Evolutionary conservation across 768 basidiomycete genomes (phyloP), one percentile per base, ranked within the genome.

Genomic region (Piloderma croceum): DNA sequence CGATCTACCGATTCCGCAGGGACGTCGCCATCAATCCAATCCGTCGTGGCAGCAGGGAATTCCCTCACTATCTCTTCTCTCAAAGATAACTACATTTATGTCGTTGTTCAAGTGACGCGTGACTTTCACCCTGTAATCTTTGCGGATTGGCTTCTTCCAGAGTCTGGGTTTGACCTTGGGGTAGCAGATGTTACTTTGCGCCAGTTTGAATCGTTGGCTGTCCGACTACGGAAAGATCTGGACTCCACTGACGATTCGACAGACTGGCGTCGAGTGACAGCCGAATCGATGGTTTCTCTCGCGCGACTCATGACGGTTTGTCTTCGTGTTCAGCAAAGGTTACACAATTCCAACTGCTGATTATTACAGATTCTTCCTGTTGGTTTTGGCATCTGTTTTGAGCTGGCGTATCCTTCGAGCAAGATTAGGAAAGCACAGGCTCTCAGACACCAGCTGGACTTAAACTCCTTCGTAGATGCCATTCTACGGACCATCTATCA

Each of bases 41-140:
- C 75, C 24, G 58, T 70, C 7, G 61, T 66, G 21, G 67, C 71
- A 40, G 61, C 63, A 27, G 61, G 67, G 34, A 78, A 79, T 48
- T 70, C 77, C 5, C 72, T 90, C 50, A 92, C 90, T 1, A 78
- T 93, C 24, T 90, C 90, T 3, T 98, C 96, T 4, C 71, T 98
- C 12, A 76, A 79, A 21, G 94, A 93, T n/a, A 81, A 77, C 51
- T 94, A 92, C 65, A 68, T 94, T 24, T 83, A 89, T 52, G 67
- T 86, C 35, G 76, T 85, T 24, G 79, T 98, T 7, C 96, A 99
- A 62, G 85, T 97, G 42, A 97, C 96, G 6, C 76, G 81, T 43
- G 96, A 99, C 60, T 63, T 84, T 21, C 79, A 91, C n/a, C 89
- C 96, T 0, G 91, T 99, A 31, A 71, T 88, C 0, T 96, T 71